These are phyloP conservation scores for Botrytis galanthina DNA, from an alignment of 2,329 filamentous ascomycete species.

Conservation along the genomic window DNA sequence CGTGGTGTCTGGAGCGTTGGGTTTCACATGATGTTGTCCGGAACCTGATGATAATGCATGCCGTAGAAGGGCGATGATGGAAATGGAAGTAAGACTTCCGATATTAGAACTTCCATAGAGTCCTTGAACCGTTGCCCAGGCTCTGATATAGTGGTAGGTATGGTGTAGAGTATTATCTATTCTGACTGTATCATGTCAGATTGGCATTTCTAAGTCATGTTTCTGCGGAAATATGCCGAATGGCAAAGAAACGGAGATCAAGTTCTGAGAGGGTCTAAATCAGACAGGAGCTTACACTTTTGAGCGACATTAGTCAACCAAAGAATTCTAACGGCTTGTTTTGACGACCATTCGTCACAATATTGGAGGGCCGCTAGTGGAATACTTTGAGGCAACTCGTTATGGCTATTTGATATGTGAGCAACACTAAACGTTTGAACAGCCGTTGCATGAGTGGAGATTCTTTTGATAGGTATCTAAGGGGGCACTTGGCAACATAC, in stretches of 20 bases:
- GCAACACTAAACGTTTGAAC: background rate
- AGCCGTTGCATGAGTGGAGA: background rate
- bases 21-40: background rate
- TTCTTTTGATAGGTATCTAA: background rate
- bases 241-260: background rate
- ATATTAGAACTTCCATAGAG: background rate
- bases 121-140: conserved; percentile 19
- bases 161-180: background rate
- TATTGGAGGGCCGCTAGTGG: background rate
- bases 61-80: background rate
- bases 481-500: conserved; percentile 19
- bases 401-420: background rate
- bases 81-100: background rate
- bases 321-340: background rate
- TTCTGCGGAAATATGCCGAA: too few species aligned
- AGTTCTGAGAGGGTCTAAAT: background rate
- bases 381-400: too few species aligned
- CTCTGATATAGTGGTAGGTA: conserved; percentile 21
- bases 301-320: background rate
- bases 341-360: background rate
- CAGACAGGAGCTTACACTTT: background rate
- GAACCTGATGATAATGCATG: background rate
- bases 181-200: background rate
- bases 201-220: background rate
- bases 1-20: background rate